Evolutionary conservation across 2,329 filamentous ascomycete species (phyloP).

Genomic region (Xylariales sp.): DNA sequence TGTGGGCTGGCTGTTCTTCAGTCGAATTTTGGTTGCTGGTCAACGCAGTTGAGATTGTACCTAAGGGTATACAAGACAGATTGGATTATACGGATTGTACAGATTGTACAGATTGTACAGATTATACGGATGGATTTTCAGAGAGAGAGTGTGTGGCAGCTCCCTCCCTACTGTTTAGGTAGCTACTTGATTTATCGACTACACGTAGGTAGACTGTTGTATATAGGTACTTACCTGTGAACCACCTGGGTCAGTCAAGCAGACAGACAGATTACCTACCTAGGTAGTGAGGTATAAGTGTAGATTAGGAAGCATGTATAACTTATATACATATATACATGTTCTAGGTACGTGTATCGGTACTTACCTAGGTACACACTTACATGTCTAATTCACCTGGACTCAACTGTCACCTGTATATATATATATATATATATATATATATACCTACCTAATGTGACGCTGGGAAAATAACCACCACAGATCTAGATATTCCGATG

Average conservation of each 20-base stretch:
- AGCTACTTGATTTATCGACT: no score
- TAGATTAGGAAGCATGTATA: neutral
- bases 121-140: neutral
- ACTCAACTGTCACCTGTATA: no score
- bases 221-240: neutral
- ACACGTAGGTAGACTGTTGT: neutral
- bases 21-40: slow-evolving; percentile 27
- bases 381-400: no score
- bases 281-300: neutral
- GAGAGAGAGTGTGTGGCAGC: neutral
- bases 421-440: neutral
- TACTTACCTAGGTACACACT: no score
- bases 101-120: neutral
- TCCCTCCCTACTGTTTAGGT: neutral
- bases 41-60: slow-evolving; percentile 15
- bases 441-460: neutral
- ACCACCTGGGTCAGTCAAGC: neutral
- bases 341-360: no score
- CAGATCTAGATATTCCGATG: neutral
- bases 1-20: slow-evolving; percentile 18
- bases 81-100: neutral
- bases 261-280: neutral
- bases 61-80: neutral
- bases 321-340: no score
- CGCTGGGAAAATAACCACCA: neutral